Evolutionary conservation across 345 rosid species (phyloP).

Genomic region (Aquilaria sinensis): DNA sequence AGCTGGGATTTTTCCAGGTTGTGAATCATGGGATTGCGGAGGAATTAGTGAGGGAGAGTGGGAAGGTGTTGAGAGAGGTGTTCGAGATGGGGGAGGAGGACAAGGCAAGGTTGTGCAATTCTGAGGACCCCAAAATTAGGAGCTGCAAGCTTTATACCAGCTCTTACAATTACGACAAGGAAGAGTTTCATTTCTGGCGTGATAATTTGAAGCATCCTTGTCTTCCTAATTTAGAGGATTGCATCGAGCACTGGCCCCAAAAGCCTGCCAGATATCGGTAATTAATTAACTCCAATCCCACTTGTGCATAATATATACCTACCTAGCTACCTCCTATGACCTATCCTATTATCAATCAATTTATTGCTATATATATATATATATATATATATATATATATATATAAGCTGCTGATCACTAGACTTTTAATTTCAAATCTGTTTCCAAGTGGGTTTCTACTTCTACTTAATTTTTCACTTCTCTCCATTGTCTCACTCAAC

Average conservation of each 20-base stretch:
- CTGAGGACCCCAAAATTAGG: neutral
- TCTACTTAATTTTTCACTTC: too few species aligned
- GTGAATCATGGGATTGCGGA: constrained; percentile 15
- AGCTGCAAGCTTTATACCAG: constrained; percentile 17
- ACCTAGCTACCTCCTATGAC: too few species aligned
- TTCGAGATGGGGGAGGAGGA: constrained; percentile 15
- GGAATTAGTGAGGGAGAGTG: constrained; percentile 7
- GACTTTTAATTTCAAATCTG: neutral
- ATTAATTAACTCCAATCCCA: neutral
- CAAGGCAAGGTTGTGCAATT: constrained; percentile 6
- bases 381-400: neutral
- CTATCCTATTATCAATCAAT: too few species aligned
- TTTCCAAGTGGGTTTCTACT: too few species aligned
- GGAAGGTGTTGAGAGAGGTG: constrained; percentile 15
- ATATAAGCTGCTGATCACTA: neutral
- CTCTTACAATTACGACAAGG: neutral
- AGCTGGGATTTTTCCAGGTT: constrained; percentile 20
- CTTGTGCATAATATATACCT: too few species aligned
- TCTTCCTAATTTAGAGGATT: constrained; percentile 10
- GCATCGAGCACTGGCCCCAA: constrained; percentile 15
- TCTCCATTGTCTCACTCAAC: too few species aligned
- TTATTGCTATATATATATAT: too few species aligned
- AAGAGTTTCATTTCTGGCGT: constrained; percentile 14
- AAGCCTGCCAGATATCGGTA: constrained; percentile 19
- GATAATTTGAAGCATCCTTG: constrained; percentile 16